phyloP scores from a whole-genome alignment of 2,329 filamentous ascomycete genomes.

The Raffaelea ambrosiae region DNA sequence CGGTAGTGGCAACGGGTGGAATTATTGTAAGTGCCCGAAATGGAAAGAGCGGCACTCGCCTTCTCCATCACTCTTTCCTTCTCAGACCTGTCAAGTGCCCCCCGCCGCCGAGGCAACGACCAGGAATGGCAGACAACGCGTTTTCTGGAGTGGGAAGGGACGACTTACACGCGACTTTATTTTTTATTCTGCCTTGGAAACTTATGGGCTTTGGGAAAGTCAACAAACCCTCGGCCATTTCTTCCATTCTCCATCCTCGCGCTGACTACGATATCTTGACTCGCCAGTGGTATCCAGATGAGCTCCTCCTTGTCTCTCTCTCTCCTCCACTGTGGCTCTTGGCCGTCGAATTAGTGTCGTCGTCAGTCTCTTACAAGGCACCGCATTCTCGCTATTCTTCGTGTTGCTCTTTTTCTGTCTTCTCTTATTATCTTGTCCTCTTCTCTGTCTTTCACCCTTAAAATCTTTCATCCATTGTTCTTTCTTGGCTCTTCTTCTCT shows the following conservation, averaged over 20 bases:
- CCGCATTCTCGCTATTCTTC: background rate
- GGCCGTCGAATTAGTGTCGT: background rate
- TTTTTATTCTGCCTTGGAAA: too few relatives aligned
- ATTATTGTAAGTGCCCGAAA: constrained; percentile 1
- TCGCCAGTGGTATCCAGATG: background rate
- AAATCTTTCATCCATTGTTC: background rate
- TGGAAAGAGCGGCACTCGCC: constrained; percentile 3
- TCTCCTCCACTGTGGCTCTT: background rate
- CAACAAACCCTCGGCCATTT: background rate
- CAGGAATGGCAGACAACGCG: too few relatives aligned
- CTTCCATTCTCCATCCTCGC: background rate
- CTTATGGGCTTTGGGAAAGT: background rate
- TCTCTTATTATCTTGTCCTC: background rate
- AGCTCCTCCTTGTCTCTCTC: background rate
- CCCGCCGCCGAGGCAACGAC: constrained; percentile 2
- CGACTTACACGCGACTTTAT: too few relatives aligned
- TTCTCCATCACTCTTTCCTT: background rate
- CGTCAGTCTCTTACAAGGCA: background rate
- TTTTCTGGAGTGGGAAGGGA: too few relatives aligned
- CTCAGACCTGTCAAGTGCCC: too few relatives aligned
- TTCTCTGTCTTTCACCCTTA: background rate
- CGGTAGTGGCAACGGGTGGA: too few relatives aligned
- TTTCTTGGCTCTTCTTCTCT: background rate
- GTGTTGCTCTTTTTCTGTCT: background rate
- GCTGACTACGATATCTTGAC: background rate